These are phyloP conservation scores for Prillingera fragicola DNA, from an alignment of 1,284 basidiomycete genomes.

Conservation along the genomic window DNA sequence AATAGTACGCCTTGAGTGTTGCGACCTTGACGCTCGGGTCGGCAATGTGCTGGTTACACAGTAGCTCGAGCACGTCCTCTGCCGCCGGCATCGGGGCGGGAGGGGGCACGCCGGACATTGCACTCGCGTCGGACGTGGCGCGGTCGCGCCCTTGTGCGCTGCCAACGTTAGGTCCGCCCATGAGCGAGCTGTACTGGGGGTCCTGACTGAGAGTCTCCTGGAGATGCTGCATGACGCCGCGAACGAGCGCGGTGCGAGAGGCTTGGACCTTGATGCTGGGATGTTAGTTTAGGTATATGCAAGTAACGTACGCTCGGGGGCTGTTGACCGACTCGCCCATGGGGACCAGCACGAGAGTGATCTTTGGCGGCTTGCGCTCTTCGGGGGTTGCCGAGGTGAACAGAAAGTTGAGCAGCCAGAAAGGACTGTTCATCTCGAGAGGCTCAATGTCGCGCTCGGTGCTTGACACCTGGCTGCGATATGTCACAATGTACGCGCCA, in stretches of 20 bases:
- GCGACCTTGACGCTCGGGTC: conserved; percentile 82
- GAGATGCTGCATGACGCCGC: conserved; percentile 15
- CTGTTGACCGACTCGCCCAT: conserved; percentile 43
- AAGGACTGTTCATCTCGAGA: conserved; percentile 72
- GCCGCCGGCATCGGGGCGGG: conserved; percentile 38
- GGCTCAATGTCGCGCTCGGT: conserved; percentile 60
- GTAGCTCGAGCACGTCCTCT: conserved; percentile 77
- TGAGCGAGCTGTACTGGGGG: not conserved
- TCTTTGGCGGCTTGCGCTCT: conserved; percentile 62
- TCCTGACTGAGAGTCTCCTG: not conserved
- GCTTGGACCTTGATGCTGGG: conserved; percentile 14
- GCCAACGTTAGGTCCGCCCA: conserved; percentile 5
- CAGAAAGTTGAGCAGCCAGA: conserved; percentile 85
- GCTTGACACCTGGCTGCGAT: conserved; percentile 64
- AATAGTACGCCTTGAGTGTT: conserved; percentile 80
- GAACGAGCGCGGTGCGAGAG: conserved; percentile 21
- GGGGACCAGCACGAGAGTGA: conserved; percentile 83
- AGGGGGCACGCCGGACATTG: conserved; percentile 7
- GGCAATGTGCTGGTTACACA: conserved; percentile 75
- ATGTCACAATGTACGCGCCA: conserved; percentile 71
- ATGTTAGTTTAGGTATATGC: conserved; percentile 28
- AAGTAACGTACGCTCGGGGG: not conserved
- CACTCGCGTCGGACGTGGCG: conserved; percentile 7
- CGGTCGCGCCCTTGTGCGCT: conserved; percentile 5
- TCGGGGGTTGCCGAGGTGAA: conserved; percentile 51